Base-by-base conservation (phyloP, 2,329 filamentous ascomycete genomes). In the Chaetomiaceae sp. region DNA sequence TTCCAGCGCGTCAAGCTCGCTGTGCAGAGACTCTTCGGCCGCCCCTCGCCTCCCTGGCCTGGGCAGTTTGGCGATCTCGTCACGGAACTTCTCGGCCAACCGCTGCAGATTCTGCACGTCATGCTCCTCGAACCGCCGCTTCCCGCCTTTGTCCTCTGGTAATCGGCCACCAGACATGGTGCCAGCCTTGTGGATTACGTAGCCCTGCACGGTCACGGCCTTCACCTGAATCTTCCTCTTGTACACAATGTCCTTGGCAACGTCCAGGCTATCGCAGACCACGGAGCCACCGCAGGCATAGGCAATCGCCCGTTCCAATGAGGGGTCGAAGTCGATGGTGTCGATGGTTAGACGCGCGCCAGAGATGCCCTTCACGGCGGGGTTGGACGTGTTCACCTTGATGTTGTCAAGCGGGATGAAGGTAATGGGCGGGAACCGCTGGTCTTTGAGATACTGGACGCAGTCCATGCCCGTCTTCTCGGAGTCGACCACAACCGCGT, bases 391-490 rank as follows among this genome's bases (percentile, higher is more conserved):
- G 63, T 88, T 90, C 62, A 96, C 90, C 61, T 97, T 94, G 64
- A 98, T 95, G 42, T 95, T 96, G 71, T 98, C 93, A 15, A 98
- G 75, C 1, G 93, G 93, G 53, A 97, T 90, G 65, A 98, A 97
- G 1, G 88, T 96, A 68, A 93, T 88, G 48, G 90, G 88, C 6
- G 86, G 79, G 44, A 86, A 83, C 46, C 88, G 83, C 62, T 96
- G 88, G 54, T 95, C 88, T 58, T 93, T 93, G 48, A 98, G 78
- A 60, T 95, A 94, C 56, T 93, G 82, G 46, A 98, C 93, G 64
- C 93, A 98, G 58, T 96, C 89, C 49, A 89, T 84, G 22, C 88
- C 93, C 1, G 87, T 93, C 68, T 93, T 95, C 66, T 97, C 89
- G 2, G 88, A 91, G 58, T 98, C 93, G 9, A 97, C 91, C 39